phyloP scores from a whole-genome alignment of 139 green algal genomes.

The Chara braunii region DNA sequence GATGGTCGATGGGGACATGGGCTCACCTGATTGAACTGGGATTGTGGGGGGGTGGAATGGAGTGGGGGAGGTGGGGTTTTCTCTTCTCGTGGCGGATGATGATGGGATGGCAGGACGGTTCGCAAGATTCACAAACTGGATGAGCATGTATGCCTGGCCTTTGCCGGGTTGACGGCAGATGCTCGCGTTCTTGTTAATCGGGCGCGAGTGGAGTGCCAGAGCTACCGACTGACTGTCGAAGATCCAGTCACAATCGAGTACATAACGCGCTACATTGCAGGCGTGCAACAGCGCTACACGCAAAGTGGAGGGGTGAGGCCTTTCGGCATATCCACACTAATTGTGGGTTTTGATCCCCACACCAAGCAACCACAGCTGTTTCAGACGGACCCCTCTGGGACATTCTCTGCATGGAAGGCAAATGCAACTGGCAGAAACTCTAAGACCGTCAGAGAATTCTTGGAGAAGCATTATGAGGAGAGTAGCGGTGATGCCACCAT shows the following conservation, averaged over 20 bases:
- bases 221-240: conserved; percentile 55
- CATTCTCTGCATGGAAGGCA: conserved; percentile 92
- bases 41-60: no score
- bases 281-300: conserved; percentile 92
- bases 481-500: conserved; percentile 62
- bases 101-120: conserved; percentile 64
- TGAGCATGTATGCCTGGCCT: conserved; percentile 92
- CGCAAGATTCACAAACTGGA: conserved; percentile 95
- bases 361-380: conserved; percentile 68
- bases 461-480: conserved; percentile 94
- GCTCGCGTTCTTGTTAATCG: conserved; percentile 90
- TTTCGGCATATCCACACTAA: conserved; percentile 96
- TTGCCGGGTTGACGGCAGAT: conserved; percentile 92
- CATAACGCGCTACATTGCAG: conserved; percentile 75
- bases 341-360: conserved; percentile 78
- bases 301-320: conserved; percentile 89
- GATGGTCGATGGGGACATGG: no score
- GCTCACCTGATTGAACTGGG: no score
- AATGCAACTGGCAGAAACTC: conserved; percentile 93
- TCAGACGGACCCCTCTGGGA: conserved; percentile 95
- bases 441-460: conserved; percentile 93
- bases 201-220: conserved; percentile 82
- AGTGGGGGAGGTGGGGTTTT: no score
- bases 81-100: no score
- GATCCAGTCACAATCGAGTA: conserved; percentile 78